Evolutionary conservation across 2,329 filamentous ascomycete genomes (phyloP).

Genomic region (Ophiostoma australiae): DNA sequence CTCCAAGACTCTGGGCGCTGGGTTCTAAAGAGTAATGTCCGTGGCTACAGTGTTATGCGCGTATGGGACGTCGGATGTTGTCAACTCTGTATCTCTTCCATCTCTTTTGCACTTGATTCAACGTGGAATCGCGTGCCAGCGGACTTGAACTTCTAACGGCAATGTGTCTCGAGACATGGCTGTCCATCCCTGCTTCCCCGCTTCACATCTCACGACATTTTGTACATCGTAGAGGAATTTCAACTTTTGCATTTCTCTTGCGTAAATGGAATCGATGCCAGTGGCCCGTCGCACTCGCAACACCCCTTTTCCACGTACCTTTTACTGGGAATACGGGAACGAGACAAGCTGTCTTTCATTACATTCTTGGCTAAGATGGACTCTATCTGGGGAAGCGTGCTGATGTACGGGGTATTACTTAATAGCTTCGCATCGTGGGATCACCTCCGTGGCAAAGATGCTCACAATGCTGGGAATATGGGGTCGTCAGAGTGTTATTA

Average conservation of each 20-base stretch:
- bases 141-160: neutral
- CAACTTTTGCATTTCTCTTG: conserved; percentile 9
- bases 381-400: neutral
- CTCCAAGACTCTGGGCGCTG: conserved; percentile 1
- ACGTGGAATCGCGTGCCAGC: too few relatives aligned
- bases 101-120: neutral
- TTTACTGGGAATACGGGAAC: neutral
- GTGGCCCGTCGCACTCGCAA: neutral
- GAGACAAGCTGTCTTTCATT: too few relatives aligned
- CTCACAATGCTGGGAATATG: neutral
- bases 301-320: neutral
- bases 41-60: neutral
- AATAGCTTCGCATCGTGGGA: conserved; percentile 3
- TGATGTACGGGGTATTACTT: conserved; percentile 1
- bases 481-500: neutral
- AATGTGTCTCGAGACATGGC: neutral
- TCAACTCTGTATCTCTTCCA: neutral
- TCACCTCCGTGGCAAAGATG: neutral
- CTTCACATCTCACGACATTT: neutral
- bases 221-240: neutral
- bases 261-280: conserved; percentile 10
- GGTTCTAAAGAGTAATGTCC: neutral
- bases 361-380: too few relatives aligned
- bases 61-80: neutral
- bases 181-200: neutral